phyloP scores from a whole-genome alignment of 2,329 filamentous ascomycete genomes.

The Calonectria leucothoes region DNA sequence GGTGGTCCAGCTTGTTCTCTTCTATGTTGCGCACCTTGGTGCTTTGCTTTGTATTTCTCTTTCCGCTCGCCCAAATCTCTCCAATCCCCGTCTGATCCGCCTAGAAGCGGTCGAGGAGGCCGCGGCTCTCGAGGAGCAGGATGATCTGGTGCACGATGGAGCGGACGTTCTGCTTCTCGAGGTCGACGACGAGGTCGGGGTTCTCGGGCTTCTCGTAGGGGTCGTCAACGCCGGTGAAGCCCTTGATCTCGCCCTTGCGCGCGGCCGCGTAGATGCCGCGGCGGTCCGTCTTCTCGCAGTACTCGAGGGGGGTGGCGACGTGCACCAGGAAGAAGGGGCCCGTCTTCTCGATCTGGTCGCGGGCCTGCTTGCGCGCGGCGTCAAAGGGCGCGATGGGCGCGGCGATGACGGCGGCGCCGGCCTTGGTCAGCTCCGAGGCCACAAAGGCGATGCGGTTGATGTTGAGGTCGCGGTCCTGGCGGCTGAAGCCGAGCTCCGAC shows the following conservation, averaged over 20 bases:
- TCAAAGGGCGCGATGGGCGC: slow-evolving; percentile 97
- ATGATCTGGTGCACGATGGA: slow-evolving; percentile 98
- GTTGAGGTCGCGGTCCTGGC: slow-evolving; percentile 93
- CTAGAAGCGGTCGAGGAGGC: slow-evolving; percentile 81
- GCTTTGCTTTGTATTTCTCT: neutral
- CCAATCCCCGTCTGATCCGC: too few species aligned
- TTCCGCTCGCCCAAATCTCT: too few species aligned
- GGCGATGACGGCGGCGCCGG: slow-evolving; percentile 94
- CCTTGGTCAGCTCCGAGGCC: slow-evolving; percentile 90
- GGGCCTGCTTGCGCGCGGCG: slow-evolving; percentile 78
- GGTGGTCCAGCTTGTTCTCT: too few species aligned
- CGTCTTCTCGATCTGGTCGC: slow-evolving; percentile 86
- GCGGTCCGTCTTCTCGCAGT: slow-evolving; percentile 96
- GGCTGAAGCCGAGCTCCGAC: slow-evolving; percentile 94
- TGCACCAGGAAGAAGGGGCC: slow-evolving; percentile 96
- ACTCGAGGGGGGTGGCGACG: slow-evolving; percentile 91
- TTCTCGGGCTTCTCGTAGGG: slow-evolving; percentile 89
- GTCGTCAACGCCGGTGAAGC: slow-evolving; percentile 98
- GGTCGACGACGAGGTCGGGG: slow-evolving; percentile 86
- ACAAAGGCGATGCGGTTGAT: slow-evolving; percentile 97
- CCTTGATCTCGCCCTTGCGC: slow-evolving; percentile 91
- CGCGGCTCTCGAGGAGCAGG: slow-evolving; percentile 88
- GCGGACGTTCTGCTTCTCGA: slow-evolving; percentile 87
- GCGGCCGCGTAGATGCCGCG: slow-evolving; percentile 89
- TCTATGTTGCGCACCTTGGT: slow-evolving; percentile 14